These are phyloP conservation scores for Terfezia boudieri DNA, from an alignment of 495 filamentous ascomycete species.

Conservation along the genomic window DNA sequence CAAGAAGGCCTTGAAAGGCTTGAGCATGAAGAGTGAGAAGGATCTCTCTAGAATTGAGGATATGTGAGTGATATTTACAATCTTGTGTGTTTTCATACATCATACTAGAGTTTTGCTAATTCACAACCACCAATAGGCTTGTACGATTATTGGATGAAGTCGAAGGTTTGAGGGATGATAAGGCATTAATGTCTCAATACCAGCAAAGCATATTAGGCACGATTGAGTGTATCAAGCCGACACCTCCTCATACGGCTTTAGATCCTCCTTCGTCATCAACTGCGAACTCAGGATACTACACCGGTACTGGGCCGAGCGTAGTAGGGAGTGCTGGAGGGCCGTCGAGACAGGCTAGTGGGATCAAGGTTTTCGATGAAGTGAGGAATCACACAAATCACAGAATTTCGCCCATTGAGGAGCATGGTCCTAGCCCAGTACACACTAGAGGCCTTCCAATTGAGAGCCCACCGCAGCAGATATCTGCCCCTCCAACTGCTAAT, in stretches of 20 bases:
- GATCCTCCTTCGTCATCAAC: constrained; percentile 14
- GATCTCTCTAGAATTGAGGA: constrained; percentile 83
- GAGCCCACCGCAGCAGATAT: not conserved
- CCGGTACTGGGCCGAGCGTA: constrained; percentile 1
- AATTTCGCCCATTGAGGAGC: constrained; percentile 18
- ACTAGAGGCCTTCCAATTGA: not conserved
- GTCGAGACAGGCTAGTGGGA: constrained; percentile 13
- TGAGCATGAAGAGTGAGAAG: constrained; percentile 65
- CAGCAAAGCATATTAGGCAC: constrained; percentile 18
- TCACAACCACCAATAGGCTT: constrained; percentile 22
- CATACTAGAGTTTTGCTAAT: constrained; percentile 6
- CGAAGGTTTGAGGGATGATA: constrained; percentile 39
- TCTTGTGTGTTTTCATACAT: not conserved
- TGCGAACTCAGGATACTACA: constrained; percentile 15
- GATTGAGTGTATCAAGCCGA: constrained; percentile 14
- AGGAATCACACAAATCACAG: constrained; percentile 16
- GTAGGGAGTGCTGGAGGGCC: constrained; percentile 3
- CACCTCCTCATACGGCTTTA: not conserved
- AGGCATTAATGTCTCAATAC: constrained; percentile 31
- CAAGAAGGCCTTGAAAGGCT: constrained; percentile 68
- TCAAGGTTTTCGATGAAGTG: constrained; percentile 17
- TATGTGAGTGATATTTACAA: constrained; percentile 29
- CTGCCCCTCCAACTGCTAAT: not conserved
- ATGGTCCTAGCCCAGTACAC: too few species aligned
- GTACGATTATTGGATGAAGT: constrained; percentile 79